Evolutionary conservation across 2,329 filamentous ascomycete species (phyloP).

Genomic region (Herpotrichia juniperi): DNA sequence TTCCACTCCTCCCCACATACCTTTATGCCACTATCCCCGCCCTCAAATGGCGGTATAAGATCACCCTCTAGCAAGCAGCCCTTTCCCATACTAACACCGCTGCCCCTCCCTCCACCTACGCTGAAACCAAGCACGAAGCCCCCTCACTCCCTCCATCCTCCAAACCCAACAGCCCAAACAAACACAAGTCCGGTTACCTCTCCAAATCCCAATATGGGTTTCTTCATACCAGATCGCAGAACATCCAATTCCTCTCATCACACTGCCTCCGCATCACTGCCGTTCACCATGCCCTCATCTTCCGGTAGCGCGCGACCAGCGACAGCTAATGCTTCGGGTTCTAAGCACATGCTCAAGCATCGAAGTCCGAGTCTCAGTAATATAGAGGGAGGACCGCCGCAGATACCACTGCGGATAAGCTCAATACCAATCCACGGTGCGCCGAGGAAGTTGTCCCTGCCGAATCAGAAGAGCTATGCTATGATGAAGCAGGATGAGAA

Average conservation of each 20-base stretch:
- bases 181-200: slow-evolving; percentile 28
- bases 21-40: slow-evolving; percentile 30
- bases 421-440: slow-evolving; percentile 39
- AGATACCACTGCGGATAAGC: slow-evolving; percentile 42
- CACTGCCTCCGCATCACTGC: slow-evolving; percentile 21
- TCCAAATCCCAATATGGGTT: slow-evolving; percentile 3
- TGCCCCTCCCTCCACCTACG: slow-evolving; percentile 40
- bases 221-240: slow-evolving; percentile 10
- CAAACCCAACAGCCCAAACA: slow-evolving; percentile 38
- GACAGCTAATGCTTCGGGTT: slow-evolving; percentile 6
- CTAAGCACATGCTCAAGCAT: slow-evolving; percentile 19
- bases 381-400: slow-evolving; percentile 25
- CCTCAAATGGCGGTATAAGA: slow-evolving; percentile 25
- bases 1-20: slow-evolving; percentile 20
- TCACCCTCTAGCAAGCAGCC: slow-evolving; percentile 23
- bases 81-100: slow-evolving; percentile 31
- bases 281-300: slow-evolving; percentile 1
- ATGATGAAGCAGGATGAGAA: slow-evolving; percentile 26
- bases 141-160: slow-evolving; percentile 35
- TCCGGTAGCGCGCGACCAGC: not conserved
- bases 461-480: slow-evolving; percentile 21
- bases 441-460: slow-evolving; percentile 40
- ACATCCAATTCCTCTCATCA: slow-evolving; percentile 20
- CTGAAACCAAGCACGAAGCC: slow-evolving; percentile 41
- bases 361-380: slow-evolving; percentile 23